Conservation (phyloP, 352 stramenopile species). For the Discostella stelligera region DNA sequence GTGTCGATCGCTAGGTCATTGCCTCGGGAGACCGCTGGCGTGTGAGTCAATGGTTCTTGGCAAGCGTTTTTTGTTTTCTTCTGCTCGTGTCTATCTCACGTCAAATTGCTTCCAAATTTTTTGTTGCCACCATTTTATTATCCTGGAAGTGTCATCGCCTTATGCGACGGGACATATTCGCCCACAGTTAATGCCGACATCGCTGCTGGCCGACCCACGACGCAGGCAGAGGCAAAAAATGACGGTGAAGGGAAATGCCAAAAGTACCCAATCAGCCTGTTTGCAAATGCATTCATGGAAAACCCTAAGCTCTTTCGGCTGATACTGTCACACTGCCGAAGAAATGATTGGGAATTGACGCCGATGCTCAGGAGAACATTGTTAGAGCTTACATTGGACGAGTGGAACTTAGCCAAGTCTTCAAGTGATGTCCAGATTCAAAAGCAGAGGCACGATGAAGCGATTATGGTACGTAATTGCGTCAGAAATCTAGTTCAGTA, state of each 20-base stretch:
- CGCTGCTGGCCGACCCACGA: conserved; percentile 23
- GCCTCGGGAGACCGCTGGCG: conserved; percentile 71
- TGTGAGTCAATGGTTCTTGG: conserved; percentile 17
- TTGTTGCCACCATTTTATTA: background rate
- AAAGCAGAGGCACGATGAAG: conserved; percentile 69
- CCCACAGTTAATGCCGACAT: conserved; percentile 57
- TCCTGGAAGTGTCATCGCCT: conserved; percentile 50
- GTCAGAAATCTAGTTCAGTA: background rate
- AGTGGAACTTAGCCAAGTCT: conserved; percentile 76
- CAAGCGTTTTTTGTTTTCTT: background rate
- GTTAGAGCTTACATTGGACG: conserved; percentile 77
- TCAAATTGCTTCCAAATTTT: background rate
- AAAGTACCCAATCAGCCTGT: conserved; percentile 76
- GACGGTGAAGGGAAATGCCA: conserved; percentile 36
- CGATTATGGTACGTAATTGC: conserved; percentile 59
- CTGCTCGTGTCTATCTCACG: background rate
- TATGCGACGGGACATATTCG: conserved; percentile 78
- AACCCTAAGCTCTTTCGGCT: conserved; percentile 77
- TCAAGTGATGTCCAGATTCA: conserved; percentile 65
- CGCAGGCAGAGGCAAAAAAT: conserved; percentile 12
- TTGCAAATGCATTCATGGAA: conserved; percentile 78
- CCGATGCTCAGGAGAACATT: conserved; percentile 68
- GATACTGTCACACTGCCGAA: conserved; percentile 78
- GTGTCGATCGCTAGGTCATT: conserved; percentile 60
- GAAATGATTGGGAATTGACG: conserved; percentile 74